A percentile compares a stretch with the other conserved stretches of the same genome.
phyloP scores from a whole-genome alignment of 805 yeast genomes.

The Zygoascus bituminiphila region DNA sequence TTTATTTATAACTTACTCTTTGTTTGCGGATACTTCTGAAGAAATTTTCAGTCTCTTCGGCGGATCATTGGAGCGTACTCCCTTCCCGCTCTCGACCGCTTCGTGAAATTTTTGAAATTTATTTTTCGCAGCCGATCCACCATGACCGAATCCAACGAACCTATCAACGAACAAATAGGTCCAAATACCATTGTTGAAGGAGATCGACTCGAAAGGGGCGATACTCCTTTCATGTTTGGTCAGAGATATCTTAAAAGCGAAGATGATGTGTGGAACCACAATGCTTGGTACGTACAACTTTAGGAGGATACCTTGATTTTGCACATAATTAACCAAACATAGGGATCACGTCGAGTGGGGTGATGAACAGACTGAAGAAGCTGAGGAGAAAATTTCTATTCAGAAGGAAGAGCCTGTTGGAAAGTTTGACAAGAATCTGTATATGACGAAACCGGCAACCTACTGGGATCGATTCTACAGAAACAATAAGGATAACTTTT shows the following conservation, averaged over 20 bases:
- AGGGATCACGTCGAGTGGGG: constrained; percentile 95
- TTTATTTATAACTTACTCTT: no score
- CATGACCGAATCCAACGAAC: background rate
- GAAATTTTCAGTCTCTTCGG: no score
- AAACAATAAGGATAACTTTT: constrained; percentile 85
- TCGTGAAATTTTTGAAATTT: background rate
- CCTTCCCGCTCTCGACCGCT: no score
- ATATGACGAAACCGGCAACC: constrained; percentile 79
- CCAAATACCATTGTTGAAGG: background rate
- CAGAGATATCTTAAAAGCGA: constrained; percentile 65
- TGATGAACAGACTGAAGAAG: constrained; percentile 71
- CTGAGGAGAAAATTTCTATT: constrained; percentile 60
- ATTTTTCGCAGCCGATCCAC: background rate
- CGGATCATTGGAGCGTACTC: no score
- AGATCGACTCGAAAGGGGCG: constrained; percentile 47
- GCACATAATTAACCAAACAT: constrained; percentile 19
- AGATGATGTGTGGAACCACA: constrained; percentile 76
- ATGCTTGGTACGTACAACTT: constrained; percentile 63
- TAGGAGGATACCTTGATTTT: constrained; percentile 25
- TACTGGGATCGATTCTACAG: constrained; percentile 94
- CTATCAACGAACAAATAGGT: background rate
- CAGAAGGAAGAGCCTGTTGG: constrained; percentile 81
- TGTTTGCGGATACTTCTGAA: no score
- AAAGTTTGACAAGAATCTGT: constrained; percentile 70
- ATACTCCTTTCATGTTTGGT: constrained; percentile 87